Evolutionary conservation across 352 stramenopile species (phyloP), one percentile per base, ranked within the genome.

Genomic region (Pythium brachiatum): DNA sequence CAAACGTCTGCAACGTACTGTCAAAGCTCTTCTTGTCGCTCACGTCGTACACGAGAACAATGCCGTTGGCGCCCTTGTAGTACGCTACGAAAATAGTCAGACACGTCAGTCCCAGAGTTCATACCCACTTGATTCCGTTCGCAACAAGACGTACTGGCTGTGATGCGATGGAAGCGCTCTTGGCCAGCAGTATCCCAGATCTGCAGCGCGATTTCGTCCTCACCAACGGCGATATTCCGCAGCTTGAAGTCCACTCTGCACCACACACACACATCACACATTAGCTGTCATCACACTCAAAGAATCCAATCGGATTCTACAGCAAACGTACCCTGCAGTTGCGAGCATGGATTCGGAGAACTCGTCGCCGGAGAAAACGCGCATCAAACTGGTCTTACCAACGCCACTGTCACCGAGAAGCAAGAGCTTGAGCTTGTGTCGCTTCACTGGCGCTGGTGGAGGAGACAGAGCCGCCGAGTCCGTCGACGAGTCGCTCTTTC

Each of bases 151-250:
- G 61, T 86, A 95, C 86, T 96, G 2, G 86, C 78, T 58, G 94
- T 98, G 66, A 98, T 98, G 16, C 92, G 88, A 60, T 97, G 88
- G 67, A 98, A 98, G 32, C 88, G 89, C 62, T 98, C 94, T 68
- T 98, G 92, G 26, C 94, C 94, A 18, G 94, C 92, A 15, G 94
- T 98, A 73, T 98, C 94, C 94, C 94, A 98, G 51, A 98, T 96
- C 70, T 98, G 94, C 46, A 97, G 70, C 32, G 93, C 87, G 32
- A 93, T 86, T 38, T 96, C 81, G 66, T 97, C 83, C 20, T 96
- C 86, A 41, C 78, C 74, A 18, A 94, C 73, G 20, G 74, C 79
- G 70, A 97, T 89, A 60, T 95, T 85, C 44, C 90, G 90, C 16
- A 96, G 75, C 66, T 98, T 98, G 62, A 98, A 98, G 65, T 98